A percentile compares a stretch with the other conserved stretches of the same genome.
These are phyloP conservation scores for Agaricus sinodeliciosus DNA, from an alignment of 768 basidiomycete genomes.

Conservation along the genomic window DNA sequence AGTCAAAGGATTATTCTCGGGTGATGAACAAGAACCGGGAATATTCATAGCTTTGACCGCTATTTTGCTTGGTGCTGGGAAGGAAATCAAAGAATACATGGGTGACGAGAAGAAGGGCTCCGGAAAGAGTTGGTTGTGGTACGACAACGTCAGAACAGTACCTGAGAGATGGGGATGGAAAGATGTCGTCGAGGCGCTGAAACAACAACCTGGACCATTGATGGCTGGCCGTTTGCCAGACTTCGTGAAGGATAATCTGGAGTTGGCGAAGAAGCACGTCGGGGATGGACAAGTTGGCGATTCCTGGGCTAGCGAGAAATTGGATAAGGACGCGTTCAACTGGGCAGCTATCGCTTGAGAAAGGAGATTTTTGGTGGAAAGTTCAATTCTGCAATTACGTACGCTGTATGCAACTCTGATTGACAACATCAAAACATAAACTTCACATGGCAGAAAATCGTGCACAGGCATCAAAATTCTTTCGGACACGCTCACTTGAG, in stretches of 20 bases:
- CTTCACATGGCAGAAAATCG: too few relatives aligned
- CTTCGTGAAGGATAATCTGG: constrained; percentile 10
- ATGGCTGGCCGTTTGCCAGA: constrained; percentile 8
- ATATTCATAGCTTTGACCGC: constrained; percentile 11
- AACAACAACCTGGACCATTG: background rate
- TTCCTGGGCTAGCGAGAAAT: constrained; percentile 10
- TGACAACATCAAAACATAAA: too few relatives aligned
- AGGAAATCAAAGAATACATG: constrained; percentile 12
- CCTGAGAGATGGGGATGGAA: constrained; percentile 13
- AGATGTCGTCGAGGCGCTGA: constrained; percentile 11
- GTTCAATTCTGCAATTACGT: background rate
- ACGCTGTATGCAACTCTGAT: background rate
- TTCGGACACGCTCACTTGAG: too few relatives aligned
- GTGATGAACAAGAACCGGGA: constrained; percentile 11
- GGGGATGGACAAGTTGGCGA: background rate
- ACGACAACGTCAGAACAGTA: constrained; percentile 11
- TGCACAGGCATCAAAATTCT: background rate
- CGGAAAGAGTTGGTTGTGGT: constrained; percentile 13
- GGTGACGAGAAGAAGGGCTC: constrained; percentile 3
- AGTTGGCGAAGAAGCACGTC: constrained; percentile 11
- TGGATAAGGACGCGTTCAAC: constrained; percentile 6
- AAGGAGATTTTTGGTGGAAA: background rate
- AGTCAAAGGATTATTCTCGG: constrained; percentile 14
- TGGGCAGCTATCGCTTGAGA: constrained; percentile 4
- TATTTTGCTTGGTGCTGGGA: constrained; percentile 12